Evolutionary conservation across 225 moss, liverwort and hornwort species (phyloP).

Genomic region (Rhytidiadelphus loreus): DNA sequence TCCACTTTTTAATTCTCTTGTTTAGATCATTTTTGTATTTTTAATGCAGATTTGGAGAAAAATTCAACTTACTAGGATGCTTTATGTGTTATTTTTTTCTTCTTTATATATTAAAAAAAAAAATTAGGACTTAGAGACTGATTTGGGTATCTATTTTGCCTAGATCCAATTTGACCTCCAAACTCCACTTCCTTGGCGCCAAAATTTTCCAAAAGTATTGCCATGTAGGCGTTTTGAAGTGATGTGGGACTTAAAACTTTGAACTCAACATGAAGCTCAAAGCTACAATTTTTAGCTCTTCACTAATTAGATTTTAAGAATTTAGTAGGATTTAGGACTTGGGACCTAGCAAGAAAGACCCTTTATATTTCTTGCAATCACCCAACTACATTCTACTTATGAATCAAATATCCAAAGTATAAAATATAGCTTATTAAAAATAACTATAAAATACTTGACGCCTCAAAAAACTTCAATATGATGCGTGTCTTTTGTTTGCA

Average conservation of each 20-base stretch:
- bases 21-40: no score
- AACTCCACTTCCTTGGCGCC: accelerated
- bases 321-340: background rate
- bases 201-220: accelerated
- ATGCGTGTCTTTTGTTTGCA: background rate
- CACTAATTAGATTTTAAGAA: background rate
- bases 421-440: background rate
- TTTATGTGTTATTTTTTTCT: background rate
- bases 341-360: accelerated
- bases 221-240: accelerated
- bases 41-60: no score
- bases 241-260: background rate
- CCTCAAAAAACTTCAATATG: background rate
- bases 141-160: accelerated
- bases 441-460: background rate
- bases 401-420: background rate
- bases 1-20: no score
- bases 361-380: background rate
- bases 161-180: accelerated
- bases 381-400: accelerated
- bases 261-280: background rate
- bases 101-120: background rate
- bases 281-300: background rate
- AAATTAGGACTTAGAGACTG: accelerated
- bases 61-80: no score